These are phyloP conservation scores for Ganoderma lucidum DNA, from an alignment of 1,284 basidiomycete species.

Conservation along the genomic window DNA sequence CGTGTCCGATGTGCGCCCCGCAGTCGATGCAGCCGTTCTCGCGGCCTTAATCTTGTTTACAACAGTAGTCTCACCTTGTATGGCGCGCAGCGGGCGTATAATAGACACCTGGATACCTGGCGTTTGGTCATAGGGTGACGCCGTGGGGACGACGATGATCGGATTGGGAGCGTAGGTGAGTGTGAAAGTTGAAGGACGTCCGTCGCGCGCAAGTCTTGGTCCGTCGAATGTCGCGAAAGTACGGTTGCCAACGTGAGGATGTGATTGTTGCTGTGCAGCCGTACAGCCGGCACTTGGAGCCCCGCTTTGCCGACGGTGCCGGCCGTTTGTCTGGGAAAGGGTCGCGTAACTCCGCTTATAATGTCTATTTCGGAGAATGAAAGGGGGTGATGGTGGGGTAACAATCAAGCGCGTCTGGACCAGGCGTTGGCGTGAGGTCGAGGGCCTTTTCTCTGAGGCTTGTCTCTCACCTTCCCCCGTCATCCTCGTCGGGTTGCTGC, in stretches of 20 bases:
- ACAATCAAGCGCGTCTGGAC: slow-evolving; percentile 25
- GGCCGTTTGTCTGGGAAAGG: neutral
- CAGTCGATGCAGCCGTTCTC: neutral
- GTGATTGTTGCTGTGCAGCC: slow-evolving; percentile 29
- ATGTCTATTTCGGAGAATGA: slow-evolving; percentile 6
- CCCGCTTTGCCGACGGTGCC: slow-evolving; percentile 16
- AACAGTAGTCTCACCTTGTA: neutral
- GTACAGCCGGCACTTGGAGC: slow-evolving; percentile 11
- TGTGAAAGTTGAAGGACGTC: slow-evolving; percentile 3
- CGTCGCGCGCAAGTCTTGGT: neutral
- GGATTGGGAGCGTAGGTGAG: slow-evolving; percentile 14
- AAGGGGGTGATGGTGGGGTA: slow-evolving; percentile 21
- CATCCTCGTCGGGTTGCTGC: slow-evolving; percentile 36
- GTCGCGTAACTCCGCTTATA: slow-evolving; percentile 14
- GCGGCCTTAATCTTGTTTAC: neutral
- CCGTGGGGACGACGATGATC: slow-evolving; percentile 29
- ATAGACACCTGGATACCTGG: slow-evolving; percentile 13
- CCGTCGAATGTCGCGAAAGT: slow-evolving; percentile 22
- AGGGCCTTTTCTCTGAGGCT: slow-evolving; percentile 5
- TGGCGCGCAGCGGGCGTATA: slow-evolving; percentile 1
- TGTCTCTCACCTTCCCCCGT: slow-evolving; percentile 34
- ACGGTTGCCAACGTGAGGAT: slow-evolving; percentile 31
- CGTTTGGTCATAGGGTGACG: slow-evolving; percentile 3
- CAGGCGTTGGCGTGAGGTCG: slow-evolving; percentile 2
- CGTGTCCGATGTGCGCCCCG: neutral